Base-by-base conservation (phyloP, 2,329 filamentous ascomycete genomes). In the Trichoderma atroviride region DNA sequence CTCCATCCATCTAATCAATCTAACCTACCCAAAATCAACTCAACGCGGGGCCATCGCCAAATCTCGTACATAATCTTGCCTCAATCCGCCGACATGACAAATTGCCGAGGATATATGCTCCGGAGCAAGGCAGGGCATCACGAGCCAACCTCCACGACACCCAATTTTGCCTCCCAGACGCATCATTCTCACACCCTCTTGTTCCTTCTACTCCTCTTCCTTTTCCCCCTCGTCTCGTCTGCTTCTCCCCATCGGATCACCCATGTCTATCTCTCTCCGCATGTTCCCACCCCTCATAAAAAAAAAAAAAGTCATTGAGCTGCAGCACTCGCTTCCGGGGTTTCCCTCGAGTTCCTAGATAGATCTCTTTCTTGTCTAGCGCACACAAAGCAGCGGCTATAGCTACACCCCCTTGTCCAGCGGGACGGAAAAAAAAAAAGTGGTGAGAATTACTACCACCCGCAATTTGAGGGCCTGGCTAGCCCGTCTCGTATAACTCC, bases 401-500 rank as follows among this genome's bases (percentile, higher is more conserved):
- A 35, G 33, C 11, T 35, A 56, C 16, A 31, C 14, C 50, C 61
- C 61, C 35, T 64, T 16, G 61, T 52, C 24, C 24, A 14, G 61
- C 61, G 35, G 50, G 52, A 56, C 52, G n/a, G 2, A n/a, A n/a
- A 35, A 35, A 35, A 35, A 35, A 35, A 35, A 27, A 16, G 27
- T 64, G 50, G 16, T 55, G 61, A 64, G 50, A 50, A 43, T 19
- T 19, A 50, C 47, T 3, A 33, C 47, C 35, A 37, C 61, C 50
- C 53, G 31, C 47, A 19, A 55, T 55, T 55, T 2, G 33, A 64
- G 52, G 50, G 52, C 61, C 55, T 64, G 19, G 27, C 61, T 64
- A 64, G 50, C 61, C 61, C 50, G 24, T 64, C 61, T 64, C 61
- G 61, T 64, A 64, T 64, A 37, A 11, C 35, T 22, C 33, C 61